A percentile compares a stretch with the other conserved stretches of the same genome.
Evolutionary conservation across 2,329 filamentous ascomycete species (phyloP).

Genomic region (Colletotrichum endophyticum): DNA sequence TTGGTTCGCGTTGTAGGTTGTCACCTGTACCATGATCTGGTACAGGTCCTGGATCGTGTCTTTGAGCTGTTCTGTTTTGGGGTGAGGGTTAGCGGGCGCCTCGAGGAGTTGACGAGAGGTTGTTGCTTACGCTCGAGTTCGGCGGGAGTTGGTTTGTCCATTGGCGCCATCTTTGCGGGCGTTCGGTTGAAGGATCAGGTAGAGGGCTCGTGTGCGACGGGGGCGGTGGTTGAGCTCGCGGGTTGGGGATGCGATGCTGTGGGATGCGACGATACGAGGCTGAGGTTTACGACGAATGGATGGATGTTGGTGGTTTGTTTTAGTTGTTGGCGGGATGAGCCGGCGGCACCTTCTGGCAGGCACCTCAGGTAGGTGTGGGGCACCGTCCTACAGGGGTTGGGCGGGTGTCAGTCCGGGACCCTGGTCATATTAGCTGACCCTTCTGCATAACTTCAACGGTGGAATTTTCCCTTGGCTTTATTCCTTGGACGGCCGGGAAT

Average conservation of each 20-base stretch:
- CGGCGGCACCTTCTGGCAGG: neutral
- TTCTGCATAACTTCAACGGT: neutral
- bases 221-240: neutral
- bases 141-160: constrained; percentile 41
- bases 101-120: neutral
- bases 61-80: constrained; percentile 58
- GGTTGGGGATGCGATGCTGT: neutral
- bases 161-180: constrained; percentile 41
- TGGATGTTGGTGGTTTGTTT: neutral
- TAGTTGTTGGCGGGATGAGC: constrained; percentile 10
- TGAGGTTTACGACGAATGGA: neutral
- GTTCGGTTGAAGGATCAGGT: no score
- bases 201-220: no score
- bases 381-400: neutral
- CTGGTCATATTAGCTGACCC: neutral
- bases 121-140: constrained; percentile 41
- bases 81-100: neutral
- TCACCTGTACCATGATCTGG: constrained; percentile 67
- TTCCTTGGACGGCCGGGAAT: neutral
- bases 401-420: neutral
- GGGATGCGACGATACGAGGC: neutral
- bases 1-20: constrained; percentile 59
- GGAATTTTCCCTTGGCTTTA: neutral
- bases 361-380: constrained; percentile 3
- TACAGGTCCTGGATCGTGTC: constrained; percentile 69